These are phyloP conservation scores for Ustilago bromivora DNA, from an alignment of 1,284 basidiomycete species.

Conservation along the genomic window DNA sequence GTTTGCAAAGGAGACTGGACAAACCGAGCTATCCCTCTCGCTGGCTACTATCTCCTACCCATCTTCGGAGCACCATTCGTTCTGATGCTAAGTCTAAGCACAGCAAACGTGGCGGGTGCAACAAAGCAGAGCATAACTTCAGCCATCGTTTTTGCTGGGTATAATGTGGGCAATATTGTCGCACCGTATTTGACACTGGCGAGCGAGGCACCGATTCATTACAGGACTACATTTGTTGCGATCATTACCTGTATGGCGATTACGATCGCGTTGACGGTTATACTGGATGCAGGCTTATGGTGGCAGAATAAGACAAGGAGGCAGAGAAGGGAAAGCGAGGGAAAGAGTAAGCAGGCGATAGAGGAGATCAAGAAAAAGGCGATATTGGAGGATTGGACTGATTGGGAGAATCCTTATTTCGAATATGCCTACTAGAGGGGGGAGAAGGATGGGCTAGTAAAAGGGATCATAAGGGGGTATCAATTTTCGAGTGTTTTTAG, in stretches of 20 bases:
- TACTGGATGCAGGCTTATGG: constrained; percentile 40
- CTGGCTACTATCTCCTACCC: constrained; percentile 72
- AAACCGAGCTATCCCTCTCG: constrained; percentile 71
- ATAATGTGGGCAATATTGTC: constrained; percentile 62
- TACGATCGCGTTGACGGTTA: constrained; percentile 42
- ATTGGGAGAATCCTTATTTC: constrained; percentile 52
- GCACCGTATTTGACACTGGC: constrained; percentile 68
- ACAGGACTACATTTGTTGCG: constrained; percentile 72
- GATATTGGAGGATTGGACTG: constrained; percentile 48
- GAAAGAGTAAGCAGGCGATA: constrained; percentile 23
- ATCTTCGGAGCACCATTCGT: constrained; percentile 73
- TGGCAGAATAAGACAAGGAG: constrained; percentile 40
- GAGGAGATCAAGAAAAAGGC: constrained; percentile 40
- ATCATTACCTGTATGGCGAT: constrained; percentile 69
- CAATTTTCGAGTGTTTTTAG: too few relatives aligned
- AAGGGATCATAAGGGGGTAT: constrained; percentile 19
- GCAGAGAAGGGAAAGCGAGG: constrained; percentile 17
- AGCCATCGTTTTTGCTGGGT: constrained; percentile 71
- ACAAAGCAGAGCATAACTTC: constrained; percentile 72
- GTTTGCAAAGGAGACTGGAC: constrained; percentile 72
- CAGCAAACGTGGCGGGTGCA: constrained; percentile 72
- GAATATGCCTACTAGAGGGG: constrained; percentile 30
- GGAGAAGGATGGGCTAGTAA: background rate
- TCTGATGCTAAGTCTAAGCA: constrained; percentile 71
- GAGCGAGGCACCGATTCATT: constrained; percentile 68